Evolutionary conservation across 2,329 filamentous ascomycete species (phyloP).

Genomic region (Ascochyta viciae-villosae): DNA sequence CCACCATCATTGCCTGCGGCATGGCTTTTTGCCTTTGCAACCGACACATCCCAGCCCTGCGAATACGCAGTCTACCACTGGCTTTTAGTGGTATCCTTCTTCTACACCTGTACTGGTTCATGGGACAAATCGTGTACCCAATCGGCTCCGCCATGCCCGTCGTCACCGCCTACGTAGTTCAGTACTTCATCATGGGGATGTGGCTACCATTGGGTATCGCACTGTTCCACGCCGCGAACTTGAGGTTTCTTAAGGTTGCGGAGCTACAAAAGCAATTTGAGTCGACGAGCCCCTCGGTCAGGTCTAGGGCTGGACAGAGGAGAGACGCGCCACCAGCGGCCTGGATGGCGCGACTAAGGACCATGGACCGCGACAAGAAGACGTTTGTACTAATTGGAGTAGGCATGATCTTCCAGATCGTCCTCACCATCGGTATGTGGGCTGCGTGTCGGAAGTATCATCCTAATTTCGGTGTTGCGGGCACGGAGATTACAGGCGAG

Average conservation of each 20-base stretch:
- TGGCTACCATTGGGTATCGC: slow-evolving; percentile 31
- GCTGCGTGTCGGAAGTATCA: slow-evolving; percentile 26
- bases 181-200: slow-evolving; percentile 29
- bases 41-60: slow-evolving; percentile 21
- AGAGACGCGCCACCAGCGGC: not conserved
- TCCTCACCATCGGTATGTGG: slow-evolving; percentile 20
- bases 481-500: slow-evolving; percentile 22
- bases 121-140: slow-evolving; percentile 24
- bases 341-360: slow-evolving; percentile 8
- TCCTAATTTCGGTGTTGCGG: slow-evolving; percentile 21
- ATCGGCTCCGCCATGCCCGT: slow-evolving; percentile 21
- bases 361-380: slow-evolving; percentile 11
- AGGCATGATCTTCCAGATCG: slow-evolving; percentile 5
- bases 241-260: slow-evolving; percentile 24
- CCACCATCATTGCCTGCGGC: slow-evolving; percentile 19
- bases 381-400: slow-evolving; percentile 9
- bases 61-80: slow-evolving; percentile 22
- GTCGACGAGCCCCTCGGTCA: not conserved
- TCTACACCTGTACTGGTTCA: slow-evolving; percentile 29
- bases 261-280: slow-evolving; percentile 23
- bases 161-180: slow-evolving; percentile 21
- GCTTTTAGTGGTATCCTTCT: slow-evolving; percentile 22
- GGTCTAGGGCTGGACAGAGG: not conserved
- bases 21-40: slow-evolving; percentile 27
- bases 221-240: slow-evolving; percentile 26